phyloP scores from a whole-genome alignment of 2,329 filamentous ascomycete species.

The Penicillium nordicum region DNA sequence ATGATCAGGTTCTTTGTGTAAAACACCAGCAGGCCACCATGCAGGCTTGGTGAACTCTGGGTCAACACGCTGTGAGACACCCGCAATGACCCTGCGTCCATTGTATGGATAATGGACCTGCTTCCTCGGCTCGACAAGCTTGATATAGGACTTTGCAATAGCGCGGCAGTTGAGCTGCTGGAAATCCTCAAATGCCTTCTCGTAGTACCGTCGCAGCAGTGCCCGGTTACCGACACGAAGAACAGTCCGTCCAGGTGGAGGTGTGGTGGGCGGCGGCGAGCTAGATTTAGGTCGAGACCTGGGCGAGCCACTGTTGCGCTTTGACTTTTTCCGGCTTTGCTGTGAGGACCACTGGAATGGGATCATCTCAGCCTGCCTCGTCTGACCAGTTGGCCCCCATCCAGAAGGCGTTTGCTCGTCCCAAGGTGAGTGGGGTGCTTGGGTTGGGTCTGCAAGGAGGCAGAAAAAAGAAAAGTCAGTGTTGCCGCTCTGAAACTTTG shows the following conservation, averaged over 20 bases:
- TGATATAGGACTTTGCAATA: slow-evolving; percentile 47
- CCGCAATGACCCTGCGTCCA: slow-evolving; percentile 33
- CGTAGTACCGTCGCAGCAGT: slow-evolving; percentile 37
- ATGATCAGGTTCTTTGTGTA: slow-evolving; percentile 35
- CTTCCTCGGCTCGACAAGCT: slow-evolving; percentile 47
- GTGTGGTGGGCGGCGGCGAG: slow-evolving; percentile 18
- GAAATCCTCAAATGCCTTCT: slow-evolving; percentile 41
- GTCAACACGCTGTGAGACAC: slow-evolving; percentile 30
- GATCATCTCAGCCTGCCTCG: slow-evolving; percentile 26
- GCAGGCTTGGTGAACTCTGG: slow-evolving; percentile 35
- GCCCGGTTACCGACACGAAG: slow-evolving; percentile 29
- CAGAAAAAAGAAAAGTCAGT: background rate
- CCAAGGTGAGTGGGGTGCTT: slow-evolving; percentile 8
- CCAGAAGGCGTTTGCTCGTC: slow-evolving; percentile 14
- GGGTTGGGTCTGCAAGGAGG: slow-evolving; percentile 7
- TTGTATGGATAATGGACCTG: slow-evolving; percentile 50
- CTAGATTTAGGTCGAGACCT: slow-evolving; percentile 17
- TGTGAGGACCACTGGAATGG: slow-evolving; percentile 33
- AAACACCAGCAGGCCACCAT: slow-evolving; percentile 35
- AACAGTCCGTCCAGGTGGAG: slow-evolving; percentile 22
- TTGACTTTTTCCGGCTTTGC: slow-evolving; percentile 25
- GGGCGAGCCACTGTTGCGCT: slow-evolving; percentile 21
- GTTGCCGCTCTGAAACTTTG: background rate
- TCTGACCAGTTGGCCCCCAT: slow-evolving; percentile 25
- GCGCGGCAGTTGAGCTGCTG: slow-evolving; percentile 47